A percentile compares a stretch with the other conserved stretches of the same genome.
phyloP scores from a whole-genome alignment of 495 filamentous ascomycete species.

The Neurospora sp. region DNA sequence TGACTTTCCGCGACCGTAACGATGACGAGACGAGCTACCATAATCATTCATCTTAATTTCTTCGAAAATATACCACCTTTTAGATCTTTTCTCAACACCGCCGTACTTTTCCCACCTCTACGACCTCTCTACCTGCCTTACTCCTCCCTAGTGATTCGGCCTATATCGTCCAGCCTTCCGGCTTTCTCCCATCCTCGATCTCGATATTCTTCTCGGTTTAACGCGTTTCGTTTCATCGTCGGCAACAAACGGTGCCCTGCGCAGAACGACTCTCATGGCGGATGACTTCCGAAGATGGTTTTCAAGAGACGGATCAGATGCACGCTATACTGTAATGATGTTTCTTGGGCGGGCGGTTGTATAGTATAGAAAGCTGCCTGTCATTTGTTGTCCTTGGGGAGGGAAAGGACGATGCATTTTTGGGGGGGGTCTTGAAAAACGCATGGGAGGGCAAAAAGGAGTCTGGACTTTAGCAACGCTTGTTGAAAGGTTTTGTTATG shows the following conservation, averaged over 20 bases:
- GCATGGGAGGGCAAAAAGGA: background rate
- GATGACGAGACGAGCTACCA: background rate
- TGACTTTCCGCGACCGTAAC: background rate
- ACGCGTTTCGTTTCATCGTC: background rate
- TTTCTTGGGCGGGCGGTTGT: background rate
- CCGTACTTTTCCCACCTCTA: background rate
- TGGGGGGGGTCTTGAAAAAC: background rate
- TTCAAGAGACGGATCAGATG: background rate
- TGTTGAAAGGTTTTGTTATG: background rate
- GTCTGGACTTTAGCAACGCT: background rate
- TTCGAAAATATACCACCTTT: background rate
- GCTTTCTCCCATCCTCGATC: background rate
- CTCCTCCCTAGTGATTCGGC: background rate
- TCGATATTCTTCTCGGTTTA: background rate
- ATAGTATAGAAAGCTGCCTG: background rate
- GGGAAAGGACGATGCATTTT: background rate
- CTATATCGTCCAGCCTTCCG: background rate
- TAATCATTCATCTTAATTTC: background rate
- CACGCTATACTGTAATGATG: background rate
- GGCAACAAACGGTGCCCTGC: background rate
- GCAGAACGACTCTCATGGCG: background rate
- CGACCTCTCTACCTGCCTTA: background rate
- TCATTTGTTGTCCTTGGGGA: background rate
- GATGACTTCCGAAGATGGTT: background rate
- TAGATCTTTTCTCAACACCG: background rate